Base-by-base conservation (phyloP, 768 basidiomycete genomes). In the Mycena vitilis region DNA sequence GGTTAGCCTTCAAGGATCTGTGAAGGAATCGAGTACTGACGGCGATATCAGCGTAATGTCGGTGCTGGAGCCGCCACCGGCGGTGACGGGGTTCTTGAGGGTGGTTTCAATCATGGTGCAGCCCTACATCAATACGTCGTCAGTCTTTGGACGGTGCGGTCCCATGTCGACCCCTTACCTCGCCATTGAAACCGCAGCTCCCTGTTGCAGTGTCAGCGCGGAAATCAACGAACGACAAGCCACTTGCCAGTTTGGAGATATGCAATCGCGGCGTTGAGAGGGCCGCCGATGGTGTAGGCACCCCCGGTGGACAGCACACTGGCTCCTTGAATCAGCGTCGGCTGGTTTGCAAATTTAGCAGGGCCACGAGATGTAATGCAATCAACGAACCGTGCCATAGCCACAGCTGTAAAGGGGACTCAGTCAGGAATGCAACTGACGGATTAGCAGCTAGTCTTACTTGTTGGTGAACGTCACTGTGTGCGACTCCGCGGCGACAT, bases 81-180 rank as follows among this genome's bases (percentile, higher is more conserved):
- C 70, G 30, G 68, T 66, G 15, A 74, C 75, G 7, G 81, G 80
- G 68, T 82, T 81, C 4, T 53, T 53, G 20, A 82, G 73, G 23
- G 75, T 79, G 7, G 74, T 75, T 65, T 81, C 80, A 23, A 82
- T 68, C 20, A 78, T 45, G 15, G 77, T 79, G 71, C 81, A 82
- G 4, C 77, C 71, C 30, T 30, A 30, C 2, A 30, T 3, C 30
- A 30, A 30, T 30, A 5, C 30, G 30, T 30, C 30, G 30, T 30
- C 30, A 30, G 30, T 30, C 30, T 5, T 5, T 5, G 5, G 30
- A 30, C 30, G 30, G 30, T 30, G 30, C 30, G 30, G 30, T 30
- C 30, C 30, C 30, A 3, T 30, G 30, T 30, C 30, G 30, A 30
- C 30, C 30, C 30, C 5, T 30, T 30, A 30, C 30, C 60, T 82